Base-by-base conservation (phyloP, 345 rosid genomes). In the Bruguiera parviflora region DNA sequence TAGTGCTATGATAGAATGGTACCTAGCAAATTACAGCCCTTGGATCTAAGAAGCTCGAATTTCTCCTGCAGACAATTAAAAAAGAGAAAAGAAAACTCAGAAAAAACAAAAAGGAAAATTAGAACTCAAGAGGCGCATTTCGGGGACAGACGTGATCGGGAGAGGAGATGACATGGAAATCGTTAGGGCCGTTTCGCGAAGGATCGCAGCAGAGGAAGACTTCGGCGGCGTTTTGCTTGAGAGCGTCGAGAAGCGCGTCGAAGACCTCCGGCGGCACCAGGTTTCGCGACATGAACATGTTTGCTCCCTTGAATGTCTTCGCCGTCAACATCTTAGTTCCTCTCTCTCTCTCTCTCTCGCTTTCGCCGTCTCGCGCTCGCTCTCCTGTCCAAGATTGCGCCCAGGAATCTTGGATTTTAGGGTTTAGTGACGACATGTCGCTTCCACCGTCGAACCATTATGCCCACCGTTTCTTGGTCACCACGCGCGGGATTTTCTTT, bases 141-240 rank as follows among this genome's bases (percentile, higher is more conserved):
- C 21, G n/a, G 2, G 55, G 5, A 63, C 55, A 33, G 21, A 92
- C 97, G 65, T 90, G 97, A 53, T 84, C 84, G 33, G 87, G 74
- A 79, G 94, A 95, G 59, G 93, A 79, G 73, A 95, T 92, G 75
- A 95, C 81, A 73, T 95, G 98, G 79, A 78, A 90, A 71, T 95
- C 96, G 72, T 58, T 71, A 68, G 88, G 77, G 53, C 85, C 87
- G n/a, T 64, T 88, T 53, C 96, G 86, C 51, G 97, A 88, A 19
- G 96, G 96, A 78, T 95, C 94, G 83, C 97, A 87, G 73, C 99
- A 95, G 80, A 86, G 92, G 76, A 90, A 77, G 65, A 95, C 84
- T 31, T 90, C 83, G 62, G 99, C 96, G 33, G 89, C 97, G 70
- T 92, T 90, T 64, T 71, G 89, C 82, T 87, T 85, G 64, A 92